These are phyloP conservation scores for Xylariaceae sp. DNA, from an alignment of 2,329 filamentous ascomycete genomes.

Conservation along the genomic window DNA sequence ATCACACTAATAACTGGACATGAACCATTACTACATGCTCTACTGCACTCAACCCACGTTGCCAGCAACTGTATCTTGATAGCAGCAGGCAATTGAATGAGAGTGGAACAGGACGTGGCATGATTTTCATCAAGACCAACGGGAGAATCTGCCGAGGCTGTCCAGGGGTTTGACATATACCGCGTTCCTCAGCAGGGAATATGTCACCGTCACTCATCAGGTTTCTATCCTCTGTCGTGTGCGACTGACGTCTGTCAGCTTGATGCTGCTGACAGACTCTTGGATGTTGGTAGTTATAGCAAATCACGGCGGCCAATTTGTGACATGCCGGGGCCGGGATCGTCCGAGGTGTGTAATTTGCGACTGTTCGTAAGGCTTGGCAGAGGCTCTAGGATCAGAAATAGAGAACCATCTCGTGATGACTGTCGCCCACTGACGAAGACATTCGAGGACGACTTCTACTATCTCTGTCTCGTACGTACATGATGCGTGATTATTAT, in stretches of 20 bases:
- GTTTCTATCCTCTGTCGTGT: slow-evolving; percentile 2
- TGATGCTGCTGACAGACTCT: slow-evolving; percentile 11
- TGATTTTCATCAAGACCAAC: slow-evolving; percentile 7
- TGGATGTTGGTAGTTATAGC: not conserved
- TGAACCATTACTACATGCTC: slow-evolving; percentile 5
- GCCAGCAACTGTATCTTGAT: slow-evolving; percentile 3
- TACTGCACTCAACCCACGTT: slow-evolving; percentile 13
- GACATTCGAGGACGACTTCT: not conserved
- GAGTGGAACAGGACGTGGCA: slow-evolving; percentile 6
- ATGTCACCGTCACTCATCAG: slow-evolving; percentile 7
- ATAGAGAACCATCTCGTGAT: slow-evolving; percentile 14
- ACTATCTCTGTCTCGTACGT: not conserved
- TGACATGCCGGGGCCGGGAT: not conserved
- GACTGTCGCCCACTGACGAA: not conserved
- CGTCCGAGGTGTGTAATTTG: slow-evolving; percentile 6
- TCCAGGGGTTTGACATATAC: no score
- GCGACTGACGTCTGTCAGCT: slow-evolving; percentile 22
- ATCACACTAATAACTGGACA: slow-evolving; percentile 5
- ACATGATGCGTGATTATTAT: slow-evolving; percentile 11
- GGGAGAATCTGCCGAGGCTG: slow-evolving; percentile 25
- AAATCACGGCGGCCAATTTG: not conserved
- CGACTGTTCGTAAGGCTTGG: not conserved
- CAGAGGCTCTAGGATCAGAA: not conserved
- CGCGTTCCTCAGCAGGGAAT: no score
- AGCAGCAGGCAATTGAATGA: slow-evolving; percentile 2